Evolutionary conservation across 176 grass and related monocot species (phyloP), one percentile per base, ranked within the genome.

Genomic region (Bonia amplexicaulis): DNA sequence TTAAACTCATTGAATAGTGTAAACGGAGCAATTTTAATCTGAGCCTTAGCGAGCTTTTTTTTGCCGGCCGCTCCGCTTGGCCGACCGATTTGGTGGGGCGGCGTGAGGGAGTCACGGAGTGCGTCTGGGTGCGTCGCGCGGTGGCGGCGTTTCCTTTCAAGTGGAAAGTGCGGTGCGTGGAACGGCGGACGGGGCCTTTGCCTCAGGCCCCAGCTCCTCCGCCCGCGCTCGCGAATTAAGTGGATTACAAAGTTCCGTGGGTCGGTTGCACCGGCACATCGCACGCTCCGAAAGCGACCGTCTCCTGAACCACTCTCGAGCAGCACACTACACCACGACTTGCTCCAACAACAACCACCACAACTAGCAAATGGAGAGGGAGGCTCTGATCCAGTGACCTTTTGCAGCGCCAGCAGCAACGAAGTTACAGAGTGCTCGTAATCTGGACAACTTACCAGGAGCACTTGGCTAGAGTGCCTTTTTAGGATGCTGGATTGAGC

Each of bases 171-270:
- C 57, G 67, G 55, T 29, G 66, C 46, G 67, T 7, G 39, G 74
- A n/a, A 44, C n/a, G 41, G 31, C 29, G 69, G 57, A 13, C 73
- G 31, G 39, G 48, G 37, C 25, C 25, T 33, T 29, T 22, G 63
- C 59, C 35, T 55, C 69, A 25, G 27, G 13, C 37, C 41, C 37
- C 75, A 3, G 29, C 44, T 54, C 47, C 25, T 10, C 37, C 47
- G 49, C 41, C 35, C 17, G 44, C 9, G 29, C 59, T 20, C 15
- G 71, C 71, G 26, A 48, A 29, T 0, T 14, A 75, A 69, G 77
- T 85, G 88, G 88, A 81, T 51, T 51, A 41, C 42, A 81, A 81
- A 70, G 70, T 51, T 23, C 12, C 9, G n/a, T 11, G 71, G 86
- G 23, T 60, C 48, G 10, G 87, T 62, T 88, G 58, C 44, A 59